These are phyloP conservation scores for Pneumocystis wakefieldiae DNA, from an alignment of 1,139 yeast genomes.

Conservation along the genomic window DNA sequence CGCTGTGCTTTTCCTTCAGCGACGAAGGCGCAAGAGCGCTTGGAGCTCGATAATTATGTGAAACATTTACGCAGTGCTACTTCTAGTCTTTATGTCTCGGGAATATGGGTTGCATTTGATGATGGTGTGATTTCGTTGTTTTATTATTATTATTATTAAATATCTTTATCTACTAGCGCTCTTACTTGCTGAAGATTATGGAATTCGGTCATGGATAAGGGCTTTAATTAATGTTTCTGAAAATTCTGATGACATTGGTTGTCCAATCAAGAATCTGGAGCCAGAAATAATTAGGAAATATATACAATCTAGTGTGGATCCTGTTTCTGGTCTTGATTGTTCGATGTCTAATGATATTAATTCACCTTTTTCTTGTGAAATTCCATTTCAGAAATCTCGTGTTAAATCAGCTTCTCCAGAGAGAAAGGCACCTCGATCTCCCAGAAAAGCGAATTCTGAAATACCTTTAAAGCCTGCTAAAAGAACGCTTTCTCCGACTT, in stretches of 20 bases:
- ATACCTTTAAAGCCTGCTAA: neutral
- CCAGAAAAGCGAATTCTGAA: neutral
- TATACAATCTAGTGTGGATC: neutral
- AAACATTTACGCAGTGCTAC: constrained; percentile 6
- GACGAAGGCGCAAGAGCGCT: neutral
- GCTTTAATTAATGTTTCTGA: constrained; percentile 4
- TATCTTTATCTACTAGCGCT: neutral
- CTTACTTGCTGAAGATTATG: constrained; percentile 7
- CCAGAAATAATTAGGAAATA: neutral
- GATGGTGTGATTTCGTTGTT: neutral
- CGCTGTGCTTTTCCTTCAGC: neutral
- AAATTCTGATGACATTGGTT: neutral
- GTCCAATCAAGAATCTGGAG: neutral
- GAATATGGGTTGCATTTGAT: constrained; percentile 9
- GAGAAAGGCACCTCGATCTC: neutral
- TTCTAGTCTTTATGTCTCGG: constrained; percentile 7
- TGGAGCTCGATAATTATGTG: constrained; percentile 8
- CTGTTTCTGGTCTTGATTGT: neutral
- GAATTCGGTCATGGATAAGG: constrained; percentile 9
- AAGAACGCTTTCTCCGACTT: neutral
- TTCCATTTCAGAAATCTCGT: neutral
- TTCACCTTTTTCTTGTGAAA: neutral
- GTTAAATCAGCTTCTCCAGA: neutral
- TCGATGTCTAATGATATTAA: neutral
- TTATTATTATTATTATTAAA: neutral